Base-by-base conservation (phyloP, 1,284 basidiomycete species). In the Waitea zeae region DNA sequence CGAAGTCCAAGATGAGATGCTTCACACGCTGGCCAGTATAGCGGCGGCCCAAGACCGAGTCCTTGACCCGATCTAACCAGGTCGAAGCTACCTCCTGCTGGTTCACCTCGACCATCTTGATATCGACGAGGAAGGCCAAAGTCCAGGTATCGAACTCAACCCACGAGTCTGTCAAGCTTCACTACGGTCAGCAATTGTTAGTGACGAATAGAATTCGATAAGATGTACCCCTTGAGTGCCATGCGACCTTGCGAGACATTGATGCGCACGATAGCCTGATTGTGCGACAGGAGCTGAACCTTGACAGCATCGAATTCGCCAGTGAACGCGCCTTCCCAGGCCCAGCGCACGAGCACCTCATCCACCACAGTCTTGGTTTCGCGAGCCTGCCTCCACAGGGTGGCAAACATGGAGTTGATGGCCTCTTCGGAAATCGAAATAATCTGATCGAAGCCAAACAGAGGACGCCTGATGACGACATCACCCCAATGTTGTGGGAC, bases 61-160 rank as follows among this genome's bases (percentile, higher is more conserved):
- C 44, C 36, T 43, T 38, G 43, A 43, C 50, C 15, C 31, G 37
- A 12, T 20, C 28, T 12, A 36, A 17, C 40, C 41, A 45, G 2
- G 38, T 31, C 2, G 41, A 37, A 12, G 41, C 42, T 1, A 39
- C 24, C 4, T 33, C 35, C n/a, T 40, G 42, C 2, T 45, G 31
- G 17, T 47, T 38, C 1, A 49, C 44, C 5, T 44, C 36, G 19
- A 43, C 42, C 38, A 49, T 43, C 39, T 49, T 47, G 19, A 55
- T 17, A 9, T 49, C 44, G n/a, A 55, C 49, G 33, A 53, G 51
- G 38, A 52, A 55, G 4, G 53, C 51, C n/a, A 53, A 39, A 17
- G 44, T 42, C 49, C 50, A 52, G 47, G 41, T 19, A 35, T 39
- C n/a, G 22, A 26, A n/a, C n/a, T n/a, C n/a, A n/a, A n/a, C n/a